Percentiles rank a stretch among this genome's conserved stretches.
Evolutionary conservation across 164 flowering plant species (phyloP).

Genomic region (Liriodendron chinense): DNA sequence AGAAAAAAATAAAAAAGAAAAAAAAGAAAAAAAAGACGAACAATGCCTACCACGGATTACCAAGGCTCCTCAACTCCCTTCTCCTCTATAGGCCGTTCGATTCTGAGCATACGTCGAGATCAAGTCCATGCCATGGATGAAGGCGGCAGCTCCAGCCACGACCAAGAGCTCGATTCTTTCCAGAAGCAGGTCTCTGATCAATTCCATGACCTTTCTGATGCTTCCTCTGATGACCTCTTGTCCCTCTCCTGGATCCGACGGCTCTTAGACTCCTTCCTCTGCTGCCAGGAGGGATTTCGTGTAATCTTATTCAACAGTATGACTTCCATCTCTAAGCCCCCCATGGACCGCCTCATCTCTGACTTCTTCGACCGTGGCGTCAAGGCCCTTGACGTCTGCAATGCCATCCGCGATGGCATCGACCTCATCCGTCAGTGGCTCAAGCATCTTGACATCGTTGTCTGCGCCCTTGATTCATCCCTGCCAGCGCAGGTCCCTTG

Average conservation of each 20-base stretch:
- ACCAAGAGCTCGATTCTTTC: constrained; percentile 59
- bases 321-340: constrained; percentile 28
- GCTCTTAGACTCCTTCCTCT: constrained; percentile 63
- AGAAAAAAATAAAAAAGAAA: too few relatives aligned
- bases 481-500: constrained; percentile 28
- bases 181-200: constrained; percentile 63
- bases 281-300: constrained; percentile 82
- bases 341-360: constrained; percentile 52
- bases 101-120: constrained; percentile 64
- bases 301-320: constrained; percentile 42
- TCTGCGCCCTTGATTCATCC: constrained; percentile 46
- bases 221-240: constrained; percentile 45
- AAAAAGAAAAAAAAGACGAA: not conserved
- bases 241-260: constrained; percentile 67
- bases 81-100: constrained; percentile 47
- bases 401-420: constrained; percentile 81
- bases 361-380: constrained; percentile 76
- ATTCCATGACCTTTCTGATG: constrained; percentile 33
- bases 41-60: constrained; percentile 76
- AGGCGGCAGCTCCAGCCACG: constrained; percentile 21
- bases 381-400: constrained; percentile 85
- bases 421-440: constrained; percentile 85
- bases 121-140: constrained; percentile 65
- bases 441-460: constrained; percentile 71
- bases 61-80: constrained; percentile 53